Conservation (phyloP, 148 eudicot genomes). For the Silene latifolia region DNA sequence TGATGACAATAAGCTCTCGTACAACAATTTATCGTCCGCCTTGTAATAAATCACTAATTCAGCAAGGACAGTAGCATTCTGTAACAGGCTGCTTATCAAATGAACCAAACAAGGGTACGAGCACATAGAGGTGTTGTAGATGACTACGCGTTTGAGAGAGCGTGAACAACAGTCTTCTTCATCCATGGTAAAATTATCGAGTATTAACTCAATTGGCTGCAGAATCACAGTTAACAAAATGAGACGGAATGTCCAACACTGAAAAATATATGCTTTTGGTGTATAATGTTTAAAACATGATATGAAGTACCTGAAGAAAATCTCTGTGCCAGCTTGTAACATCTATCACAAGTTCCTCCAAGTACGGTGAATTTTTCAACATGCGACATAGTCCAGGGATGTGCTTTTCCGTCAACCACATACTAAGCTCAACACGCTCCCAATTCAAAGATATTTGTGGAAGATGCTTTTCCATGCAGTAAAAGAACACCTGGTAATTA, state of each 20-base stretch:
- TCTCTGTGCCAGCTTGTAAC: neutral
- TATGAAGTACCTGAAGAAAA: neutral
- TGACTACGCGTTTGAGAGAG: neutral
- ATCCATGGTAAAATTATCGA: no score
- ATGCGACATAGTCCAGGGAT: constrained; percentile 5
- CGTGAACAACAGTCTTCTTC: no score
- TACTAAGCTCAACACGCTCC: constrained; percentile 16
- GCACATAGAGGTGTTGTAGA: neutral
- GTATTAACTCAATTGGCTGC: no score
- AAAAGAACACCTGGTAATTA: constrained; percentile 21
- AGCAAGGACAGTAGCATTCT: constrained; percentile 7
- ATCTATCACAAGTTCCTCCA: constrained; percentile 19
- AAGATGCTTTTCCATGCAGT: constrained; percentile 15
- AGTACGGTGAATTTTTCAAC: constrained; percentile 5
- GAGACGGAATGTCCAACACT: neutral
- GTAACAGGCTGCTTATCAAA: constrained; percentile 8
- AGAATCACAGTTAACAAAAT: no score
- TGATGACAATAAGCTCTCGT: neutral
- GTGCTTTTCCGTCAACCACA: constrained; percentile 23
- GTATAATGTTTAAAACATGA: no score
- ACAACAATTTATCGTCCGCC: neutral
- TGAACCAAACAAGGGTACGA: neutral
- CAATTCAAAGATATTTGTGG: neutral
- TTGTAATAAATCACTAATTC: constrained; percentile 12
- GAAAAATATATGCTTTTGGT: no score